Percentiles rank a stretch among this genome's conserved stretches.
Conservation (phyloP, 805 yeast genomes). For the Maudiozyma bulderi region DNA sequence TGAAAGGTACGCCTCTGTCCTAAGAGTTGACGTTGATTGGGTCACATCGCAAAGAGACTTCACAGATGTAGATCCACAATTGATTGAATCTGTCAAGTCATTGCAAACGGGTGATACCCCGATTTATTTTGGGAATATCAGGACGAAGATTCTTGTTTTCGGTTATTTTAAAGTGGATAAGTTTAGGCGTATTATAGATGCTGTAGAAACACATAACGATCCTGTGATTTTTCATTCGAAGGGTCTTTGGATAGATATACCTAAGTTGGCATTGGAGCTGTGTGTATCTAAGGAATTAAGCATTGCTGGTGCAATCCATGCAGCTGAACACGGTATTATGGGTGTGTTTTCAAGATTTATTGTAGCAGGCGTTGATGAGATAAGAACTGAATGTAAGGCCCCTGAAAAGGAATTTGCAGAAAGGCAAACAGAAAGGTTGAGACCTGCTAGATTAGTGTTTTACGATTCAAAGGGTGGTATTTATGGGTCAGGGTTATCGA, state of each 20-base stretch:
- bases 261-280: conserved; percentile 49
- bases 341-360: conserved; percentile 66
- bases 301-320: conserved; percentile 90
- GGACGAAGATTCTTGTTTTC: conserved; percentile 69
- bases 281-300: conserved; percentile 50
- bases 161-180: conserved; percentile 86
- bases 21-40: conserved; percentile 90
- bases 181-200: conserved; percentile 73
- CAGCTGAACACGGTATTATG: conserved; percentile 86
- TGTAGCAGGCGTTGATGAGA: conserved; percentile 65
- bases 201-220: conserved; percentile 85
- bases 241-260: conserved; percentile 91
- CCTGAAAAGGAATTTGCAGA: conserved; percentile 92
- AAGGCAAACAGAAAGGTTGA: conserved; percentile 54
- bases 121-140: conserved; percentile 65
- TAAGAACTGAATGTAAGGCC: conserved; percentile 91
- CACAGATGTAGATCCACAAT: conserved; percentile 83
- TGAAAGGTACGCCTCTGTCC: conserved; percentile 73
- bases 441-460: conserved; percentile 84
- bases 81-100: conserved; percentile 55
- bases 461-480: conserved; percentile 78
- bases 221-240: conserved; percentile 60
- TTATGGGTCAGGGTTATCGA: conserved; percentile 69
- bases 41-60: conserved; percentile 83
- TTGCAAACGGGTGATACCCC: conserved; percentile 45